Base-by-base conservation (phyloP, 768 basidiomycete species). In the Russula abietina region DNA sequence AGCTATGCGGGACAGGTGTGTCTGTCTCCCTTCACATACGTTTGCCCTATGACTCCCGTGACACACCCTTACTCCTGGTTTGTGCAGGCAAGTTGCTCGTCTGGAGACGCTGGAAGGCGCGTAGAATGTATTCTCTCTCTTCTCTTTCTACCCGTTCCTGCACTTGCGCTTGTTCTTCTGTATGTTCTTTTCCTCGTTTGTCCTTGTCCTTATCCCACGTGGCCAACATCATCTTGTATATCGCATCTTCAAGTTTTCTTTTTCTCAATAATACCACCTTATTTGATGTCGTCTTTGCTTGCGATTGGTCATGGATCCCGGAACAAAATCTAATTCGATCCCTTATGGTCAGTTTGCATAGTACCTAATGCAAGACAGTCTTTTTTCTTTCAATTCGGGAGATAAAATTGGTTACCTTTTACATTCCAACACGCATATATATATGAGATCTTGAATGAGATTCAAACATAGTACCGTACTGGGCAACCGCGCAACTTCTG, bases 1-100 rank as follows among this genome's bases (percentile, higher is more conserved):
- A 75, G 95, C 92, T 4, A 83, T 89, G 41, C 77, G 96, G 58
- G 95, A 98, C 75, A 81, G 83, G 93, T 89, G 64, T 62, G 85
- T 78, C 50, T 19, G 26, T 5, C 38, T n/a, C 12, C 22, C 6
- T 2, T n/a, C 38, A 16, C 22, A 22, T 22, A 22, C n/a, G 9
- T 26, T 45, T 50, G 16, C 30, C 30, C 3, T 9, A 28, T 8
- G 16, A 26, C 14, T 6, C 19, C 19, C 9, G 46, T 50, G 32
- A 28, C 33, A 46, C 26, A 3, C 6, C 11, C 17, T 43, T 55
- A 26, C 22, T n/a, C 10, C n/a, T 9, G 4, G 16, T 7, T 28
- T 17, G 22, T 22, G 9, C 46, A 67, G 66, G 41, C 66, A 67
- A 53, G 65, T 67, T 32, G 65, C 65, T 19, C 65, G 64, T 24